Percentiles rank a stretch among this genome's conserved stretches.
Evolutionary conservation across 768 basidiomycete species (phyloP).

Genomic region (Mycena venus): DNA sequence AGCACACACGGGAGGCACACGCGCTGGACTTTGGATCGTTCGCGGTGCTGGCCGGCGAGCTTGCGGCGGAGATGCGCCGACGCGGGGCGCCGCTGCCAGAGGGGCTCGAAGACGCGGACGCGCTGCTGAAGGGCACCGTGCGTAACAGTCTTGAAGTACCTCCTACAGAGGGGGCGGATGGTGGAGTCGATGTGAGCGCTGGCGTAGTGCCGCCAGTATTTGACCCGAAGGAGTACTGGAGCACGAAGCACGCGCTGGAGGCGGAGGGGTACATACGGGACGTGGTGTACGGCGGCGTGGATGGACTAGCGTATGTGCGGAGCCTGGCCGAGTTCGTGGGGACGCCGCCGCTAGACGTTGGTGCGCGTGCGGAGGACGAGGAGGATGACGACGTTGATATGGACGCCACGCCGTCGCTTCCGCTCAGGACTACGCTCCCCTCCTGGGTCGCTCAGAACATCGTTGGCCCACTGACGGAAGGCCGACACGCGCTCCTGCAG

Average conservation of each 20-base stretch:
- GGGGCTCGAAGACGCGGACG: slow-evolving; percentile 27
- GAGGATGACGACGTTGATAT: slow-evolving; percentile 4
- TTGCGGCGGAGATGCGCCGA: slow-evolving; percentile 59
- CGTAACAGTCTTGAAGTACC: slow-evolving; percentile 28
- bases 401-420: slow-evolving; percentile 29
- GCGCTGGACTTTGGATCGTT: slow-evolving; percentile 75
- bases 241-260: slow-evolving; percentile 58
- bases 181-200: background rate
- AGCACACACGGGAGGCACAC: slow-evolving; percentile 64
- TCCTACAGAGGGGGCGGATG: slow-evolving; percentile 32
- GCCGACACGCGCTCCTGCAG: slow-evolving; percentile 60
- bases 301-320: slow-evolving; percentile 81
- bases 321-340: slow-evolving; percentile 82
- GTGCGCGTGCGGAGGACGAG: slow-evolving; percentile 20
- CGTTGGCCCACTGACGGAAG: slow-evolving; percentile 62
- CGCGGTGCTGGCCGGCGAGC: slow-evolving; percentile 62
- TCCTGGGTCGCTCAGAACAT: slow-evolving; percentile 59
- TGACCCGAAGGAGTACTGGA: slow-evolving; percentile 59
- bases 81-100: slow-evolving; percentile 38
- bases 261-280: slow-evolving; percentile 79
- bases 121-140: slow-evolving; percentile 3
- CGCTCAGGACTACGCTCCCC: slow-evolving; percentile 54
- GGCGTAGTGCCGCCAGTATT: background rate
- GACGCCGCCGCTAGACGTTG: slow-evolving; percentile 36
- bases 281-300: slow-evolving; percentile 84